These are phyloP conservation scores for Jacaranda copaia DNA, from an alignment of 257 asterid genomes.

Conservation along the genomic window DNA sequence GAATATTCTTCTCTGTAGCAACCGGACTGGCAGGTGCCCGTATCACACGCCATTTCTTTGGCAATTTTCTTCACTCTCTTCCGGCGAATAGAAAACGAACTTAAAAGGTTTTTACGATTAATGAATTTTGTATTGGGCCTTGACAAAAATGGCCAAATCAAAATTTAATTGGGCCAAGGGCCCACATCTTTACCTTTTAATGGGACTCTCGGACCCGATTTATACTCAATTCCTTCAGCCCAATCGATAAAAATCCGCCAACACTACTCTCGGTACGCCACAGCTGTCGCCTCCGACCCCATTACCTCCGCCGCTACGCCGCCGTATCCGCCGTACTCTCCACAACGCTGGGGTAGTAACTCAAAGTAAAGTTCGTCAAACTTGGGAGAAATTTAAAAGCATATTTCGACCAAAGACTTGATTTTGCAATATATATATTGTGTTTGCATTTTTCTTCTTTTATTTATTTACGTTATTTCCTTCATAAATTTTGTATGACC, in stretches of 20 bases:
- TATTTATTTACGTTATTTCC: not conserved
- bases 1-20: conserved; percentile 56
- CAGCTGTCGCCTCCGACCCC: conserved; percentile 9
- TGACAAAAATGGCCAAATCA: not conserved
- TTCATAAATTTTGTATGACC: no score
- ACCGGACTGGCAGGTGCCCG: conserved; percentile 78
- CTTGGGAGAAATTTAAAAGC: not conserved
- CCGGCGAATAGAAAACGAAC: not conserved
- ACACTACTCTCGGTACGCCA: not conserved
- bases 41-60: conserved; percentile 69
- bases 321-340: not conserved
- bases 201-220: not conserved
- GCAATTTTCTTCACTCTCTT: not conserved
- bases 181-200: no score
- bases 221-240: not conserved
- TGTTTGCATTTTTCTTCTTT: not conserved
- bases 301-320: conserved; percentile 5
- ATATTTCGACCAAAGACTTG: not conserved
- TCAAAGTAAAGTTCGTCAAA: not conserved
- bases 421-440: not conserved
- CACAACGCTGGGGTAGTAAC: not conserved
- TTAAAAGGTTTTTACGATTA: conserved; percentile 25
- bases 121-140: not conserved
- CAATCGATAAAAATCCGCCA: not conserved
- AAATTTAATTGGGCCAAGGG: not conserved